Base-by-base conservation (phyloP, 2,329 filamentous ascomycete genomes). In the Sclerotinia sclerotiorum region DNA sequence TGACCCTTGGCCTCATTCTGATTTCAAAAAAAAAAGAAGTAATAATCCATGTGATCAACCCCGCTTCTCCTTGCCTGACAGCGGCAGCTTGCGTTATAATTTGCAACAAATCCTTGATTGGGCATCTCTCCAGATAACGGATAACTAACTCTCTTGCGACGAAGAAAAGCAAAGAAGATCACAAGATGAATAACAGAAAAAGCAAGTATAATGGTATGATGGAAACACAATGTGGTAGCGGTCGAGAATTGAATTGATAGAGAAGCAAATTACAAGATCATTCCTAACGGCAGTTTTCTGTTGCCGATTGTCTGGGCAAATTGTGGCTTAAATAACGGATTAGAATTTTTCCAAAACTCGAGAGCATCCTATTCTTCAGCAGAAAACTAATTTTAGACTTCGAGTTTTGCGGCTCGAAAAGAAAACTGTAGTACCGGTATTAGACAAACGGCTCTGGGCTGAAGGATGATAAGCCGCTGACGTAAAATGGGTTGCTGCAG, bases 401-500 rank as follows among this genome's bases (percentile, higher is more conserved):
- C 6, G 57, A 46, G 6, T 32, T 44, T 29, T 27, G 8, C 4
- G 17, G 32, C 3, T n/a, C 6, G 52, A 5, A 35, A 35, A 11
- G 19, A 55, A 55, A 55, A 19, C 10, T 11, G 21, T 55, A 55
- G 10, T n/a, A 3, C 17, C 19, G 24, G 8, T 19, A 27, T 7
- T 15, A 54, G 44, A 24, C 57, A 60, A 60, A 48, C 42, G 21
- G 5, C 19, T 5, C 10, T 3, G 5, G 32, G 11, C 19, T 3
- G 19, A 5, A 8, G 46, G 17, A 29, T 49, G 13, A 35, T 35
- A 39, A n/a, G 60, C 24, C 11, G 58, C 29, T 42, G 46, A 21
- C 5, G n/a, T n/a, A 51, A 27, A 39, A 51, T 39, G 60, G 46
- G 46, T 62, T 62, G 15, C 60, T 51, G 60, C 46, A 62, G 46